These are phyloP conservation scores for Fusarium sp. DNA, from an alignment of 2,329 filamentous ascomycete genomes.

Conservation along the genomic window DNA sequence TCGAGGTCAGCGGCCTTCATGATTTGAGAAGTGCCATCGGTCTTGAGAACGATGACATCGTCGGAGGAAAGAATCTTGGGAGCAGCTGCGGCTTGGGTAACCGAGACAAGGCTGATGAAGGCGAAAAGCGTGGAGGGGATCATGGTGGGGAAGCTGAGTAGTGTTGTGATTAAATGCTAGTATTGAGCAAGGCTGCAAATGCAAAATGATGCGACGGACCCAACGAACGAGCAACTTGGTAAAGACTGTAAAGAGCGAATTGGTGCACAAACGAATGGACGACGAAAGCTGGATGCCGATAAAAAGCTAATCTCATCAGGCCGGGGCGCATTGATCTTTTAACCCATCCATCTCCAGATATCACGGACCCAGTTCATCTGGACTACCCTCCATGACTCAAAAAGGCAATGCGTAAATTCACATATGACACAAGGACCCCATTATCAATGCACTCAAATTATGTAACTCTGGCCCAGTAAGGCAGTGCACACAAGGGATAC, in stretches of 20 bases:
- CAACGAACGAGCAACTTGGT: neutral
- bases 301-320: neutral
- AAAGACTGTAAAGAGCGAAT: neutral
- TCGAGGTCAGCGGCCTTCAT: constrained; percentile 36
- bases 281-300: neutral
- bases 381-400: neutral
- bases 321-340: constrained; percentile 6
- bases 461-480: neutral
- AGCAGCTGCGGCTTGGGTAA: constrained; percentile 20
- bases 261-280: neutral
- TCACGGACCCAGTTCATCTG: neutral
- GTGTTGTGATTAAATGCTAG: neutral
- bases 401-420: constrained; percentile 8
- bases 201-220: neutral
- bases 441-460: neutral
- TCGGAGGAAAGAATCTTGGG: constrained; percentile 16
- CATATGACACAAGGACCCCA: neutral
- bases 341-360: neutral
- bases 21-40: constrained; percentile 27
- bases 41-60: constrained; percentile 34
- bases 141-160: neutral
- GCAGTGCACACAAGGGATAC: neutral
- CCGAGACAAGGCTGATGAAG: constrained; percentile 25
- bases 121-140: constrained; percentile 25
- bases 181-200: neutral